These are phyloP conservation scores for Stentor coeruleus DNA, from an alignment of 73 alveolate genomes.

Conservation along the genomic window DNA sequence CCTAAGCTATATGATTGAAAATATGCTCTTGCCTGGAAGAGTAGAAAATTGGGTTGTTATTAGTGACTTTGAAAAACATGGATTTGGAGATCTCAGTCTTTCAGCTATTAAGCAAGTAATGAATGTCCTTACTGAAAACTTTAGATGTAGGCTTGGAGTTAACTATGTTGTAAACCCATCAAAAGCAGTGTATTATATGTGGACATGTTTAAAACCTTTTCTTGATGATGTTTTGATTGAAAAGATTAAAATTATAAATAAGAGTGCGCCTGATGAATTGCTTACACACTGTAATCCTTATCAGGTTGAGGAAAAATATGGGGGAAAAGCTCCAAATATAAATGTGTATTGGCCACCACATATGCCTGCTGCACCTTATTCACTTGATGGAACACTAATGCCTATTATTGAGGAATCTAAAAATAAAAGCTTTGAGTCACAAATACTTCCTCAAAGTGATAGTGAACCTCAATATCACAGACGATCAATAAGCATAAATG, in stretches of 20 bases:
- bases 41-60: constrained; percentile 51
- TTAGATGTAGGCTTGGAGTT: constrained; percentile 26
- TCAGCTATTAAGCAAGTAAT: constrained; percentile 25
- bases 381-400: too few species aligned
- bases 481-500: neutral
- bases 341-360: constrained; percentile 35
- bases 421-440: too few species aligned
- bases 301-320: constrained; percentile 30
- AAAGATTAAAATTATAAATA: constrained; percentile 28
- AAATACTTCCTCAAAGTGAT: neutral
- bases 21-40: constrained; percentile 48
- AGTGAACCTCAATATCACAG: neutral
- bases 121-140: constrained; percentile 2
- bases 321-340: constrained; percentile 36
- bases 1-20: constrained; percentile 38
- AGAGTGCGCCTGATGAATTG: constrained; percentile 23
- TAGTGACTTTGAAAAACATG: constrained; percentile 27
- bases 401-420: too few species aligned
- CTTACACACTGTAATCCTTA: neutral
- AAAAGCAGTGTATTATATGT: neutral
- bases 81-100: constrained; percentile 24
- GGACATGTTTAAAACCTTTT: constrained; percentile 31
- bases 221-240: constrained; percentile 23
- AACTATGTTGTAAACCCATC: constrained; percentile 24
- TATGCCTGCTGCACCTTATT: constrained; percentile 11